Evolutionary conservation across 2,329 filamentous ascomycete species (phyloP), one percentile per base, ranked within the genome.

Genomic region (Neodidymelliopsis sp.): DNA sequence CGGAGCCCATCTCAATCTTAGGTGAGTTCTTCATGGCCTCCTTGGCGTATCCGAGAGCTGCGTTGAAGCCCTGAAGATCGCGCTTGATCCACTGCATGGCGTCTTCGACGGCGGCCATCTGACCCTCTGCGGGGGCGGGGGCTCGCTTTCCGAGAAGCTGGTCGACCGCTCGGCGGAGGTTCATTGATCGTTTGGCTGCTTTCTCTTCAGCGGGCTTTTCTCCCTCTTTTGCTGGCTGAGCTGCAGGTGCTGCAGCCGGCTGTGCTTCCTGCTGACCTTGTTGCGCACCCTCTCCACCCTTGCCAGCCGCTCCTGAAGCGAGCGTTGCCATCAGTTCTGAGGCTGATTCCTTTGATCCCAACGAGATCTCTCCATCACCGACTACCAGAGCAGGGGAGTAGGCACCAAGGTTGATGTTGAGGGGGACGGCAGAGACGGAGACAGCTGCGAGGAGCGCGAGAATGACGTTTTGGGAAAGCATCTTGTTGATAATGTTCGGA

Each of bases 371-470:
- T 69, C 78, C 77, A 73, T 80, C 78, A 77, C 78, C 78, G 70
- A 80, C 77, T 70, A 80, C 78, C 71, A 79, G 59, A 57, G 78
- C 78, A 38, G 77, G 78, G 31, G 77, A 80, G 62, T 79, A 80
- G 23, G 78, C 77, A 42, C 77, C 78, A 41, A 80, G 71, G 69
- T 79, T 79, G 75, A 80, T 79, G 73, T 79, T 80, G 39, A 80
- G 75, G 20, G 77, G 77, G 35, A 78, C 67, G 48, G 74, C 74
- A 11, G 48, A 52, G 30, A 50, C 47, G 40, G 67, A 60, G 59
- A 73, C 65, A 50, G 67, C 59, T 49, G 68, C 68, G 48, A 68
- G 62, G 30, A 72, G 63, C 42, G 70, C 61, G 31, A 73, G 49
- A 57, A 74, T 59, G 40, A 73, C 53, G 57, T 69, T 55, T 63